Base-by-base conservation (phyloP, 345 rosid species). In the Firmiana major region DNA sequence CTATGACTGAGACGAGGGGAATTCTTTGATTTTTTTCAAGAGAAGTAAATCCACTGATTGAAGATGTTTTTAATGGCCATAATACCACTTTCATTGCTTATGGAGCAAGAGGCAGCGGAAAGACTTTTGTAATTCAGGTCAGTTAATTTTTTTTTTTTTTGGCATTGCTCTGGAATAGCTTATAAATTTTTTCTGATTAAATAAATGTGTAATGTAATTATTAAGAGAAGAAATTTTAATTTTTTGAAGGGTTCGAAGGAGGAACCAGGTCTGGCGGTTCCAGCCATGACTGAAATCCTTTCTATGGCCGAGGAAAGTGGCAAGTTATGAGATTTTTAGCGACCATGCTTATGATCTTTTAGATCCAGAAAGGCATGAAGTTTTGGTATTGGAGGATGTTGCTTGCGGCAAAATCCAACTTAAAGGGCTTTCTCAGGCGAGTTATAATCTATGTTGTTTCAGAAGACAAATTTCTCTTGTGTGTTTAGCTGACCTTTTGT, bases 401-500 rank as follows among this genome's bases (percentile, higher is more conserved):
- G 88, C 87, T 48, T 82, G 84, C 66, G 92, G 97, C 34, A 89
- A 80, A 78, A 79, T 88, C 58, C 94, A 87, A 76, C 86, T 89
- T 1, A 89, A 90, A 80, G 94, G 97, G 43, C 97, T 94, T 77
- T 94, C 95, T 62, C 88, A 92, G 89, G 98, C 79, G 83, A 79
- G 89, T 78, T 71, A 7, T 65, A 22, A 17, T 77, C 38, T 81
- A 26, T 54, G 43, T 64, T 10, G 49, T 70, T 26, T 58, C 42
- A 16, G 73, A 68, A 28, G 13, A 19, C 68, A 1, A 65, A 74
- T 43, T 63, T 45, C 10, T 36, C 21, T 54, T 3, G 12, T 54
- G 9, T 24, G 55, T 42, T 79, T 79, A 22, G 17, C 3, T 81
- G 43, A 78, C 66, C 40, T 60, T 21, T 49, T 51, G 42, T 70